A percentile compares a stretch with the other conserved stretches of the same genome.
These are phyloP conservation scores for Umbelopsis sp. DNA, from an alignment of 192 early-diverging fungal species.

Conservation along the genomic window DNA sequence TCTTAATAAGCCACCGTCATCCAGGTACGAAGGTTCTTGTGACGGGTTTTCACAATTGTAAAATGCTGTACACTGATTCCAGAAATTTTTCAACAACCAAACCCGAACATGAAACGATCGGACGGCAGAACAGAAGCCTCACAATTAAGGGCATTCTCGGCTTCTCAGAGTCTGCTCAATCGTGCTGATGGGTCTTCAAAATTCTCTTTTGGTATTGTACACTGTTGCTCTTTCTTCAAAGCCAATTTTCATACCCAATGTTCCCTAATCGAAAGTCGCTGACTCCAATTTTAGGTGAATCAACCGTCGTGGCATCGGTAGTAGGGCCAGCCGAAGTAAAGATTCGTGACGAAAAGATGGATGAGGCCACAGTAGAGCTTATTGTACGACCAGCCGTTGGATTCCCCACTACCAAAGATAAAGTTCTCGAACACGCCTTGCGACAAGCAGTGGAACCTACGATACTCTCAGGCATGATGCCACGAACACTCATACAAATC, in stretches of 20 bases:
- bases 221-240: not conserved
- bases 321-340: slow-evolving; percentile 88
- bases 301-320: slow-evolving; percentile 76
- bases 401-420: slow-evolving; percentile 63
- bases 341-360: slow-evolving; percentile 85
- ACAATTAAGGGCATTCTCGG: slow-evolving; percentile 74
- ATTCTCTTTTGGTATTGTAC: slow-evolving; percentile 68
- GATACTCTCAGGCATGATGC: slow-evolving; percentile 79
- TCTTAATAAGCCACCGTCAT: not conserved
- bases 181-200: slow-evolving; percentile 86
- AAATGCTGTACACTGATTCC: not conserved
- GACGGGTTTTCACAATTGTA: not conserved
- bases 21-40: not conserved
- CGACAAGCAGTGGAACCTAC: slow-evolving; percentile 74
- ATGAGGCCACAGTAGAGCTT: slow-evolving; percentile 85
- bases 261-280: not conserved
- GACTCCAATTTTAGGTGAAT: slow-evolving; percentile 50
- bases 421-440: slow-evolving; percentile 69
- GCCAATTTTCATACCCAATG: not conserved
- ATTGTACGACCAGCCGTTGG: slow-evolving; percentile 72
- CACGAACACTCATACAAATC: slow-evolving; percentile 85
- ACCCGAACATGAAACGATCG: slow-evolving; percentile 1
- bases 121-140: slow-evolving; percentile 52
- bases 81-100: not conserved
- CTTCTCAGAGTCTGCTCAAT: slow-evolving; percentile 67